Base-by-base conservation (phyloP, 805 yeast genomes). In the Metschnikowia vanudenii region DNA sequence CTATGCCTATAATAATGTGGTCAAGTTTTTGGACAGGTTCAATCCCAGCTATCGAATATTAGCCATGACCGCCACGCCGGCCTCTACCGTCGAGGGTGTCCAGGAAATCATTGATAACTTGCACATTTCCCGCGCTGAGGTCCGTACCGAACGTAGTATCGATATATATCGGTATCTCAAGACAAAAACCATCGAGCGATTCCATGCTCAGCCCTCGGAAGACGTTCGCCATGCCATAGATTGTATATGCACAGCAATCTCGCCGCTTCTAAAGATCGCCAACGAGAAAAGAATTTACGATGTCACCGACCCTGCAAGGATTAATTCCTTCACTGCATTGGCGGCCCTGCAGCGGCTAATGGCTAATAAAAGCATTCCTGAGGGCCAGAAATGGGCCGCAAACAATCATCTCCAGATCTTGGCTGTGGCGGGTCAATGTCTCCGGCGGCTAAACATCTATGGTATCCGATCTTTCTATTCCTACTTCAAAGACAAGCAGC, bases 21-120 rank as follows among this genome's bases (percentile, higher is more conserved):
- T 87, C 2, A 72, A 79, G 51, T 82, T 80, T 55, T 39, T 73
- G 40, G 75, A 76, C 24, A 65, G 88, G 42, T 82, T 81, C 59
- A 83, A 80, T 50, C 74, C 80, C 1, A 79, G 88, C 1, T 85
- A 82, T 54, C 71, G 99, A 37, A 71, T 91, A 0, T 64, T 94
- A 42, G 98, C 96, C 0, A 70, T 94, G 51, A 90, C 98, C 0
- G 99, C 99, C 1, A 94, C 99, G 0, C 99, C 99, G 0, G 94
- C 97, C 0, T 74, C 96, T 0, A 85, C 85, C 49, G 77, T 88
- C 1, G 96, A 87, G 47, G 88, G 92, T 2, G 95, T 95, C 0
- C 97, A 95, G 63, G 84, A 81, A 39, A 85, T 94, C 22, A 82
- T 94, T 1, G 76, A 79, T 46, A 88, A 88, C 56, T 67, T 94